Percentiles rank a stretch among this genome's conserved stretches.
Evolutionary conservation across 2,329 filamentous ascomycete genomes (phyloP).

Genomic region (Pleomassaria siparia): DNA sequence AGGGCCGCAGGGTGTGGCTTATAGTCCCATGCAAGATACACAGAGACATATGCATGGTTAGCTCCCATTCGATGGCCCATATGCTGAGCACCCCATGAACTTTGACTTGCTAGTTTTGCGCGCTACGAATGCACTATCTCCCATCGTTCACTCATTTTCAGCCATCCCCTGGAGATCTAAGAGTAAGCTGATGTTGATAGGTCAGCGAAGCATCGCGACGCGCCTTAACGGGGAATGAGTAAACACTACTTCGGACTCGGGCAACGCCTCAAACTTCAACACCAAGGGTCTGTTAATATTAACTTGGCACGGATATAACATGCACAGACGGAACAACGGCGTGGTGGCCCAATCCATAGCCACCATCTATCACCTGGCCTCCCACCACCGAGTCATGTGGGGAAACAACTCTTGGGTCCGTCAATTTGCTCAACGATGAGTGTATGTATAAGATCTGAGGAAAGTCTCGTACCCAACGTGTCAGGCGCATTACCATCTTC

Average conservation of each 20-base stretch:
- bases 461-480: background rate
- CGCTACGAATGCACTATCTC: constrained; percentile 6
- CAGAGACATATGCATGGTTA: constrained; percentile 4
- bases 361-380: constrained; percentile 18
- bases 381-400: constrained; percentile 17
- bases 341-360: constrained; percentile 3
- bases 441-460: background rate
- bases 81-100: constrained; percentile 9
- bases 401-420: constrained; percentile 2
- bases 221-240: constrained; percentile 1
- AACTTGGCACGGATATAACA: constrained; percentile 16
- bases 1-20: background rate
- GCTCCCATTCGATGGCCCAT: constrained; percentile 12
- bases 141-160: constrained; percentile 4
- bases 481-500: constrained; percentile 12
- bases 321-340: constrained; percentile 20
- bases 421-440: background rate
- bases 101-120: background rate
- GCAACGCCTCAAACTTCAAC: constrained; percentile 3
- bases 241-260: constrained; percentile 7
- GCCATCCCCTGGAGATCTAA: constrained; percentile 11
- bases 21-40: background rate
- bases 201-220: constrained; percentile 1
- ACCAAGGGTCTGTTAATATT: constrained; percentile 2
- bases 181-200: constrained; percentile 9